phyloP scores from a whole-genome alignment of 352 stramenopile species.

The Phytophthora cajani region DNA sequence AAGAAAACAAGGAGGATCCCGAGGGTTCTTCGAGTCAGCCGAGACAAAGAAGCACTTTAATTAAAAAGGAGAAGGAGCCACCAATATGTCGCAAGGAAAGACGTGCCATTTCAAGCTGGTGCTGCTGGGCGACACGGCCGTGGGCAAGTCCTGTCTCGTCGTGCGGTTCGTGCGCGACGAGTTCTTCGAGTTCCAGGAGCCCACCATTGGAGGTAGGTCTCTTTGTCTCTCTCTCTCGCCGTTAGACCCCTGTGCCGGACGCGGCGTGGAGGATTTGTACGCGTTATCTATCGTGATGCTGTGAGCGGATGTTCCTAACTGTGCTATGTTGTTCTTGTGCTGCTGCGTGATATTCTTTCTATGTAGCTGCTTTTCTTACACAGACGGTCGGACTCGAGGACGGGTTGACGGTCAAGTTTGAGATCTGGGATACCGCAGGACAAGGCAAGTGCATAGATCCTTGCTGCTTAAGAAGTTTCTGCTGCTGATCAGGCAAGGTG shows the following conservation, averaged over 20 bases:
- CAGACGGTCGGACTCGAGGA: constrained; percentile 98
- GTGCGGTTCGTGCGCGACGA: constrained; percentile 99
- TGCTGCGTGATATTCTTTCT: constrained; percentile 12
- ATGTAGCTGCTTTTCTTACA: constrained; percentile 95
- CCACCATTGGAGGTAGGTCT: constrained; percentile 94
- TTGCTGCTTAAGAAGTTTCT: background rate
- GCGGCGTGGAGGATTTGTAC: background rate
- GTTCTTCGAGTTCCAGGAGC: constrained; percentile 99
- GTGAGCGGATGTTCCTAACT: constrained; percentile 1
- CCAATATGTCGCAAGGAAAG: constrained; percentile 82
- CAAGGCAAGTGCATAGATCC: constrained; percentile 67
- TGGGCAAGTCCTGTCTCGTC: constrained; percentile 99
- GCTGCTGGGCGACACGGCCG: constrained; percentile 98
- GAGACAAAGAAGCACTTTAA: constrained; percentile 8
- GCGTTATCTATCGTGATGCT: background rate
- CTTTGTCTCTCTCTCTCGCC: background rate
- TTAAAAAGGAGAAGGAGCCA: constrained; percentile 11
- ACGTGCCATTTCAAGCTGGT: constrained; percentile 99
- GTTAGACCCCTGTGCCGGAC: background rate
- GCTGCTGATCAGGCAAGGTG: background rate
- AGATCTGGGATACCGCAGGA: constrained; percentile 99
- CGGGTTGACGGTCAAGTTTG: constrained; percentile 98
- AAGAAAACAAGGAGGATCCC: constrained; percentile 16
- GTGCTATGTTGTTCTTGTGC: background rate
- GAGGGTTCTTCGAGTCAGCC: constrained; percentile 18